phyloP scores from a whole-genome alignment of 345 rosid genomes.

The Boechera divaricarpa region DNA sequence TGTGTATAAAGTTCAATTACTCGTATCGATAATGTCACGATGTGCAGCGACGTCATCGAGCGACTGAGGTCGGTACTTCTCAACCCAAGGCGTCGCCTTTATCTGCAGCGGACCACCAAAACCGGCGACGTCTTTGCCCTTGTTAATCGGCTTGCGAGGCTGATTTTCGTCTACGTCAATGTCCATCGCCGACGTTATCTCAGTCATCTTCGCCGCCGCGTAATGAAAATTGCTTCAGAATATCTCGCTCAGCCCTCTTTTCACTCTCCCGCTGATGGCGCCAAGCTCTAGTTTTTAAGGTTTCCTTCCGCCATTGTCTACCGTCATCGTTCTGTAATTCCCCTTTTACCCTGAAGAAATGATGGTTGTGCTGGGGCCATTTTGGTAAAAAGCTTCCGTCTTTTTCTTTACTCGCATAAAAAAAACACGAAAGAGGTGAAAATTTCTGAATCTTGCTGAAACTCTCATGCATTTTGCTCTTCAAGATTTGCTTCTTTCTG shows the following conservation, averaged over 20 bases:
- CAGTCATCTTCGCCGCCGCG: slow-evolving; percentile 52
- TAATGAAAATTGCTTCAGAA: slow-evolving; percentile 6
- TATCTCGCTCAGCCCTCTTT: background rate
- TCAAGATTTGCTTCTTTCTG: background rate
- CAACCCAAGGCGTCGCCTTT: slow-evolving; percentile 91
- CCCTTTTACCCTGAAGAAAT: slow-evolving; percentile 28
- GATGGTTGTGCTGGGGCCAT: background rate
- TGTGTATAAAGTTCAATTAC: slow-evolving; percentile 48
- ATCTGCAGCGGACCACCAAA: slow-evolving; percentile 45
- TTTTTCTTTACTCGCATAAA: background rate
- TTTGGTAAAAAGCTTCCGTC: slow-evolving; percentile 27
- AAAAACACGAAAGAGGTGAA: background rate
- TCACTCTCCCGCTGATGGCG: slow-evolving; percentile 47
- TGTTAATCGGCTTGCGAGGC: slow-evolving; percentile 46
- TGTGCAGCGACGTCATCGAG: slow-evolving; percentile 97
- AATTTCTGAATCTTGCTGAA: background rate
- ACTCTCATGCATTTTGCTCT: background rate
- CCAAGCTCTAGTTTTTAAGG: slow-evolving; percentile 41
- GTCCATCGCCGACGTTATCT: slow-evolving; percentile 69
- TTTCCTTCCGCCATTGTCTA: slow-evolving; percentile 23
- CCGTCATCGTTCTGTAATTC: background rate
- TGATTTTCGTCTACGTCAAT: slow-evolving; percentile 62
- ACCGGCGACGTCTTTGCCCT: slow-evolving; percentile 59
- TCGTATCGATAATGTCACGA: slow-evolving; percentile 97
- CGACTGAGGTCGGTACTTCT: slow-evolving; percentile 95